Evolutionary conservation across 2,329 filamentous ascomycete genomes (phyloP).

Genomic region (Trichothecium sympodiale): DNA sequence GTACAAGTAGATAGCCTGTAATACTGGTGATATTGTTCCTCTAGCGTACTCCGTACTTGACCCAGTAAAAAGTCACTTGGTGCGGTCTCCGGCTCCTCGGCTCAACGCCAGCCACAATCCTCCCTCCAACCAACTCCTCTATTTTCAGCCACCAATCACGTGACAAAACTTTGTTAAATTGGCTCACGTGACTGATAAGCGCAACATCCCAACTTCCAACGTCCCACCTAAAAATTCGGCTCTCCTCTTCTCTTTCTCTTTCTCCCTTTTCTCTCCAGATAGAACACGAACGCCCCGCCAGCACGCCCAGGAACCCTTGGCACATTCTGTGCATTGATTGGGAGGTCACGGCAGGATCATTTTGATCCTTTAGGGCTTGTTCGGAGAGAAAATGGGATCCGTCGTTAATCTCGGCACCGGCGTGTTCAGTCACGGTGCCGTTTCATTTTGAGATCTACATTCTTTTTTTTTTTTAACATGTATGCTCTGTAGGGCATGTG

Average conservation of each 20-base stretch:
- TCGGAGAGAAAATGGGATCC: constrained; percentile 37
- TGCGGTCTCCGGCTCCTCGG: constrained; percentile 40
- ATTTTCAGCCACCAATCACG: constrained; percentile 13
- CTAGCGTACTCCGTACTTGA: no score
- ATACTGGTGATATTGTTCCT: no score
- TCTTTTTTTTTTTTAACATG: no score
- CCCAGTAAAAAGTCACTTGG: no score
- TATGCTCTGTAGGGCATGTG: no score
- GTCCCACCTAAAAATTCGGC: constrained; percentile 4
- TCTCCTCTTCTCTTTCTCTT: constrained; percentile 17
- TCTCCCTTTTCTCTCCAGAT: constrained; percentile 31
- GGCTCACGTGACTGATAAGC: background rate
- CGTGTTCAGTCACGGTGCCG: constrained; percentile 36
- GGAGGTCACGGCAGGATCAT: constrained; percentile 14
- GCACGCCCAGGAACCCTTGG: constrained; percentile 4
- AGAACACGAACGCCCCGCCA: constrained; percentile 36
- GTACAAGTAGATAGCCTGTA: no score
- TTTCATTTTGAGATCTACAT: constrained; percentile 52
- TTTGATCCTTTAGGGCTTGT: constrained; percentile 21
- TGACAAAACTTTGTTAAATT: constrained; percentile 8
- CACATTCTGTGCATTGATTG: no score
- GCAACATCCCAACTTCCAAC: constrained; percentile 6
- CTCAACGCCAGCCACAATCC: constrained; percentile 30
- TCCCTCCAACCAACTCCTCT: constrained; percentile 21
- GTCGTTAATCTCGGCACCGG: constrained; percentile 47